These are phyloP conservation scores for Diplosphaera chodatii DNA, from an alignment of 139 green algal species.

Conservation along the genomic window DNA sequence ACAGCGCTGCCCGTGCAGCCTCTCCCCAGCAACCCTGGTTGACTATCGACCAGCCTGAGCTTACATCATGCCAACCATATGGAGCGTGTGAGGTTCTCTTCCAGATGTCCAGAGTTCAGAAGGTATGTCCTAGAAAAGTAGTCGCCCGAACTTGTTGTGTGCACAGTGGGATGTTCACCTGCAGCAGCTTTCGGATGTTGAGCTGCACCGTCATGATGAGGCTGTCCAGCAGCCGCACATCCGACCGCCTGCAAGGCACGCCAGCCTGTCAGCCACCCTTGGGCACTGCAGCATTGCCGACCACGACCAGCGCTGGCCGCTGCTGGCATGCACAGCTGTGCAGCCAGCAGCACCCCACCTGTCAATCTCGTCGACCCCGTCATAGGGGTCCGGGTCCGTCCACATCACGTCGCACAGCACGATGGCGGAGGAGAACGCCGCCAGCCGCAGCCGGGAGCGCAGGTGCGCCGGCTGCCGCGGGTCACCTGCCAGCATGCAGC, in stretches of 20 bases:
- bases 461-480: not conserved
- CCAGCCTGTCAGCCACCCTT: no score
- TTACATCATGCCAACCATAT: no score
- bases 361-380: slow-evolving; percentile 28
- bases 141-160: not conserved
- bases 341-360: not conserved
- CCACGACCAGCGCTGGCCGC: no score
- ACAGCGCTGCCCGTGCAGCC: no score
- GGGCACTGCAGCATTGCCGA: no score
- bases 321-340: no score
- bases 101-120: no score
- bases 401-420: slow-evolving; percentile 37
- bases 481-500: no score
- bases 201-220: slow-evolving; percentile 3
- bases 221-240: not conserved
- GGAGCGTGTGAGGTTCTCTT: no score
- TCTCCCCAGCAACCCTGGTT: no score
- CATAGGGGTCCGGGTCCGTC: slow-evolving; percentile 25
- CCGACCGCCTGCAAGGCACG: not conserved
- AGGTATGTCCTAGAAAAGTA: no score
- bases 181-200: slow-evolving; percentile 1
- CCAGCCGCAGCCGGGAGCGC: not conserved
- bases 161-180: not conserved
- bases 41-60: no score
- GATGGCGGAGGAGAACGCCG: slow-evolving; percentile 7